These are phyloP conservation scores for Pinus albicaulis DNA, from an alignment of 75 land plant species.

Conservation along the genomic window DNA sequence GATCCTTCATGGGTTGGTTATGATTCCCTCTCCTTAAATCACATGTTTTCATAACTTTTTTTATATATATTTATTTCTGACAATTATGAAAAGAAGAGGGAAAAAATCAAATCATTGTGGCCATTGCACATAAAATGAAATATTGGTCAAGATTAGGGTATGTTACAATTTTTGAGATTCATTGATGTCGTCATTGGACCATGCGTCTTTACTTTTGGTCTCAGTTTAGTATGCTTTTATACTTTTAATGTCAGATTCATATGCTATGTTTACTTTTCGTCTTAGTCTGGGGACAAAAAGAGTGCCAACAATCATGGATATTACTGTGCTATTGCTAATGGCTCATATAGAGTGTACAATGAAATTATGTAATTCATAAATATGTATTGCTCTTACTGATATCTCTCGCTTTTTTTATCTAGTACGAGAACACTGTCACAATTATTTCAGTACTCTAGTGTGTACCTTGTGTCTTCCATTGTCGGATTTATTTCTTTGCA, in stretches of 20 bases:
- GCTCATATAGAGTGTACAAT: too few species aligned
- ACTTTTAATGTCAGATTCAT: background rate
- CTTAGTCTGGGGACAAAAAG: too few species aligned
- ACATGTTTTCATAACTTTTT: background rate
- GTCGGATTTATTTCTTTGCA: too few species aligned
- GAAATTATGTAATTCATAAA: too few species aligned
- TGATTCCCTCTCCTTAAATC: background rate
- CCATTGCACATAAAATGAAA: background rate
- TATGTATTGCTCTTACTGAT: too few species aligned
- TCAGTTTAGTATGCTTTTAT: background rate
- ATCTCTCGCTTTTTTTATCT: too few species aligned
- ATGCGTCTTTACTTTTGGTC: background rate
- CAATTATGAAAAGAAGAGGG: background rate
- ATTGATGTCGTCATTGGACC: background rate
- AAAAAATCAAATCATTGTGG: background rate
- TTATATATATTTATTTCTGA: too few species aligned
- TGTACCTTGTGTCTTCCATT: too few species aligned
- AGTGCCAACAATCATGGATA: too few species aligned
- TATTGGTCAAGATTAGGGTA: background rate
- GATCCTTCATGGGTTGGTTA: slow-evolving; percentile 77
- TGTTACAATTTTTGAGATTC: background rate
- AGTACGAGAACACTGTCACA: too few species aligned
- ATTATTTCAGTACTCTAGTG: too few species aligned
- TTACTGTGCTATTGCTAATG: too few species aligned
- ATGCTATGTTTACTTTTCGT: background rate